Evolutionary conservation across 2,329 filamentous ascomycete species (phyloP), one percentile per base, ranked within the genome.

Genomic region (Sphaerulina vaccinii): DNA sequence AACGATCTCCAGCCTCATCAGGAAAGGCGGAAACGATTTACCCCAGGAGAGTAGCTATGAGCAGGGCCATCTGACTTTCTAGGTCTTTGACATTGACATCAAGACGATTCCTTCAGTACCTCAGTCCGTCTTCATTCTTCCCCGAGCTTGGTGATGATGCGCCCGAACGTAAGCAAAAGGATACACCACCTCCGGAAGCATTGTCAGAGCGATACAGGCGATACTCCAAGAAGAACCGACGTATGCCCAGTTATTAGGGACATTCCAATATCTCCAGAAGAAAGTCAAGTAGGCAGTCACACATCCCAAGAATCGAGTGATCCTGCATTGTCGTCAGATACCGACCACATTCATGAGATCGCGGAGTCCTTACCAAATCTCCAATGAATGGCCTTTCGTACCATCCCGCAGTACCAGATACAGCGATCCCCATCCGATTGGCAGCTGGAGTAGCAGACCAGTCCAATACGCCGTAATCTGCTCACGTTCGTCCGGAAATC

Each of bases 391-490:
- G 5, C 70, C 70, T 32, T 68, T 71, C 2, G 68, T 68, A 32
- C 64, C 43, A 16, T 65, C 55, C 29, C 61, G 61, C 21, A 70
- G 24, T 47, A 71, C 62, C 29, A 64, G 56, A 18, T 57, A 58
- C 13, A 71, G 43, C 35, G 64, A 64, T 0, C 66, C 70, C 67
- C 68, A 71, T 11, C 68, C 66, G 49, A 73, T 73, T 5, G 70
- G 70, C 39, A 71, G 57, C 45, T 73, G 66, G 22, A 73, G 48
- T 42, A 68, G 58, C 27, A 69, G 39, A 0, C 70, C 70, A 13
- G 69, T 72, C 66, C 69, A 73, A 49, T 70, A 73, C 16, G 70
- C 71, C 3, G 70, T 73, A 19, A 71, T 50, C 43, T 72, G 70
- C 57, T 72, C 68, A 18, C 70, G 62, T 55, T 72, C 70, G 55